phyloP scores from a whole-genome alignment of 2,329 filamentous ascomycete species.

The Tolypocladium endophyticum region DNA sequence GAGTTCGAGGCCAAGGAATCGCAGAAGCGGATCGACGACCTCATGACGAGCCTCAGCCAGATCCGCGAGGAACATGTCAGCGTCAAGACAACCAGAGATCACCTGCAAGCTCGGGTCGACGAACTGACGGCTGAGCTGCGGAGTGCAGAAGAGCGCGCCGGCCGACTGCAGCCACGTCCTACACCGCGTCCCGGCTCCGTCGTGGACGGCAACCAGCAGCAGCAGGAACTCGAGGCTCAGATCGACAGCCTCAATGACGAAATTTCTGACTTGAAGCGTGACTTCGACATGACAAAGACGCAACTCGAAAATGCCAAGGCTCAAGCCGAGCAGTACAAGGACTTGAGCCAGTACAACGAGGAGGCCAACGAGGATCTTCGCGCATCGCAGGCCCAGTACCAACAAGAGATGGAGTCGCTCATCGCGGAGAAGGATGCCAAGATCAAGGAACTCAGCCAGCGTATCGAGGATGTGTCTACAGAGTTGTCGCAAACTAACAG shows the following conservation, averaged over 20 bases:
- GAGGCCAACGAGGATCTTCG: slow-evolving; percentile 74
- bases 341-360: slow-evolving; percentile 77
- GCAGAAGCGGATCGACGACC: slow-evolving; percentile 86
- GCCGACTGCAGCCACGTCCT: slow-evolving; percentile 70
- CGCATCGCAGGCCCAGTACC: slow-evolving; percentile 74
- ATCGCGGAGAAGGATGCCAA: slow-evolving; percentile 68
- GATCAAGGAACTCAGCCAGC: slow-evolving; percentile 72
- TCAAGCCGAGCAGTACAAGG: slow-evolving; percentile 79
- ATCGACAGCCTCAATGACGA: slow-evolving; percentile 76
- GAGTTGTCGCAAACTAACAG: slow-evolving; percentile 75
- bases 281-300: slow-evolving; percentile 68
- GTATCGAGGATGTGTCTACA: slow-evolving; percentile 70
- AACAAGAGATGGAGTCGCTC: slow-evolving; percentile 70
- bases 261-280: slow-evolving; percentile 75
- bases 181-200: slow-evolving; percentile 46
- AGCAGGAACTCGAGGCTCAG: slow-evolving; percentile 44
- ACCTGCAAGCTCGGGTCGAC: slow-evolving; percentile 79
- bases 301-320: slow-evolving; percentile 74
- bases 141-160: slow-evolving; percentile 78
- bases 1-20: slow-evolving; percentile 84
- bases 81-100: slow-evolving; percentile 78
- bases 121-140: slow-evolving; percentile 82
- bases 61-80: slow-evolving; percentile 79
- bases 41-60: slow-evolving; percentile 68
- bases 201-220: slow-evolving; percentile 31